phyloP scores from a whole-genome alignment of 257 asterid species.

The Ilex aquifolium region DNA sequence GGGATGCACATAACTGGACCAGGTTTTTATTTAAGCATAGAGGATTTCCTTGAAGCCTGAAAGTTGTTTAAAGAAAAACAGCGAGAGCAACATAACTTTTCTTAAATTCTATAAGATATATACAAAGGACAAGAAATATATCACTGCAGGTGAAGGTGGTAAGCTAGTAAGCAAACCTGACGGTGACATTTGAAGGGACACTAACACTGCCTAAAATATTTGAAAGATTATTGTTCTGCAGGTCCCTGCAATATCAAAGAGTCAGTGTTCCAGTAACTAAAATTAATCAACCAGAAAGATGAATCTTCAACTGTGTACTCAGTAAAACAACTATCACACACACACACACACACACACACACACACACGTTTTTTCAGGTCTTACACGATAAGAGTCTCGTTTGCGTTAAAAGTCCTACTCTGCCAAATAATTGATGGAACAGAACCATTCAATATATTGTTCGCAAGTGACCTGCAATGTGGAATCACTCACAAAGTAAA shows the following conservation, averaged over 20 bases:
- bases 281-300: neutral
- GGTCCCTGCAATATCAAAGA: slow-evolving; percentile 58
- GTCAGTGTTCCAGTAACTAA: neutral
- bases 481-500: neutral
- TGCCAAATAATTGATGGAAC: slow-evolving; percentile 80
- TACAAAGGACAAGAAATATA: neutral
- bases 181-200: slow-evolving; percentile 50
- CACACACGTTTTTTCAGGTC: slow-evolving; percentile 11
- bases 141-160: slow-evolving; percentile 7
- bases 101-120: too few species aligned
- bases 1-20: slow-evolving; percentile 45
- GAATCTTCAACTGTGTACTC: neutral
- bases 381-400: slow-evolving; percentile 67
- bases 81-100: neutral
- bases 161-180: slow-evolving; percentile 47
- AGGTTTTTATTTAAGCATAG: slow-evolving; percentile 36
- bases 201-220: slow-evolving; percentile 46
- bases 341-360: too few species aligned
- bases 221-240: slow-evolving; percentile 48
- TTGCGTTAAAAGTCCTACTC: slow-evolving; percentile 52
- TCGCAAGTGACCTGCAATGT: slow-evolving; percentile 66
- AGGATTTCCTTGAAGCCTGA: slow-evolving; percentile 89
- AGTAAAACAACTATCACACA: neutral
- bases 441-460: slow-evolving; percentile 75
- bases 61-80: slow-evolving; percentile 4